A percentile compares a stretch with the other conserved stretches of the same genome.
Conservation (phyloP, 1,139 yeast species). For the Blastobotrys persicus region DNA sequence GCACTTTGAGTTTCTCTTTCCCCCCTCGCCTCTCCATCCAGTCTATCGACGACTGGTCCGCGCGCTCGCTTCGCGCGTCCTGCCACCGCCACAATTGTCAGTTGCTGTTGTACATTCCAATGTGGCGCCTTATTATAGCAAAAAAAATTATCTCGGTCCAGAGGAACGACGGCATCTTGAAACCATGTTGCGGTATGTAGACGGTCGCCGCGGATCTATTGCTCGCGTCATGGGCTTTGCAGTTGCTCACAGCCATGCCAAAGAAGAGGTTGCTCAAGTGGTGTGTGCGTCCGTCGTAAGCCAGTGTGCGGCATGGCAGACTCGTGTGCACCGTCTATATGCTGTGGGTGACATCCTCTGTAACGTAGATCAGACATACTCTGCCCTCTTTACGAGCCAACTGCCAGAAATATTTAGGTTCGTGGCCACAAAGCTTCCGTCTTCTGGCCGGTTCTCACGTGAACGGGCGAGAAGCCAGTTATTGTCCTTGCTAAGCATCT, state of each 20-base stretch:
- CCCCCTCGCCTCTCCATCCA: conserved; percentile 12
- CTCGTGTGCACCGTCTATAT: conserved; percentile 29
- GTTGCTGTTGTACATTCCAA: background rate
- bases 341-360: conserved; percentile 32
- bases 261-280: conserved; percentile 27
- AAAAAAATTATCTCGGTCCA: conserved; percentile 13
- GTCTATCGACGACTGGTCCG: too few species aligned
- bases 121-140: background rate
- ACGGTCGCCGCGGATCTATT: conserved; percentile 31
- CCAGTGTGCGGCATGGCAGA: conserved; percentile 1
- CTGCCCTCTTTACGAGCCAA: too few species aligned
- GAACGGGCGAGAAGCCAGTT: too few species aligned
- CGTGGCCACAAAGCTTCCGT: too few species aligned
- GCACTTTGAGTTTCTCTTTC: conserved; percentile 30
- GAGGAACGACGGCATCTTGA: conserved; percentile 22
- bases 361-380: too few species aligned
- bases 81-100: background rate
- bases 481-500: too few species aligned
- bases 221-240: conserved; percentile 36
- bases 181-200: conserved; percentile 28
- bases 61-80: too few species aligned
- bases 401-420: too few species aligned
- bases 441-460: too few species aligned
- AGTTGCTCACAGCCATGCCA: conserved; percentile 27
- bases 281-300: conserved; percentile 26